Conservation (phyloP, 441 rosid genomes). For the Macaranga tanarius region DNA sequence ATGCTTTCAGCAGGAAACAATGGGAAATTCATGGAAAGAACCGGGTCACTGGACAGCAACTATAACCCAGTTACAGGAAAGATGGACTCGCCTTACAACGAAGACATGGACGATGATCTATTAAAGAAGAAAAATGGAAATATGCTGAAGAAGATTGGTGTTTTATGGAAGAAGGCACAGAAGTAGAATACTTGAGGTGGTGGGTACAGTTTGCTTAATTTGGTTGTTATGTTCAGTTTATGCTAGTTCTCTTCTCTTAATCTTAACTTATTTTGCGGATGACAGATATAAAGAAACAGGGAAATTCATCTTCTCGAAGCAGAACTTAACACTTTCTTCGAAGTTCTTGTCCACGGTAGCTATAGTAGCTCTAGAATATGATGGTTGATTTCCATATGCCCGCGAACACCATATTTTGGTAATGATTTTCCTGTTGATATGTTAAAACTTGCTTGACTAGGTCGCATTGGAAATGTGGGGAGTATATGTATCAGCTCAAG, state of each 20-base stretch:
- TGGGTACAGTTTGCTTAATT: background rate
- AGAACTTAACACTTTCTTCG: background rate
- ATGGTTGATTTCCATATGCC: background rate
- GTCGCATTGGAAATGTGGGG: background rate
- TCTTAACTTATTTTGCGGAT: background rate
- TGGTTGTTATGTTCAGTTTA: background rate
- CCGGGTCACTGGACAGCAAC: slow-evolving; percentile 49
- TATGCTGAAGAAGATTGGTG: slow-evolving; percentile 88
- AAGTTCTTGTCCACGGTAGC: too few relatives aligned
- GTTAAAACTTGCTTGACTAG: background rate
- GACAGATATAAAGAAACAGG: too few relatives aligned
- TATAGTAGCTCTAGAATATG: background rate
- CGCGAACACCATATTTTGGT: background rate
- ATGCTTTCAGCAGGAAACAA: slow-evolving; percentile 65
- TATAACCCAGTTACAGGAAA: slow-evolving; percentile 44
- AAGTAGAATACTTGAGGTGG: slow-evolving; percentile 24
- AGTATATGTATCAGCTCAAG: background rate
- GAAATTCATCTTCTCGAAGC: background rate
- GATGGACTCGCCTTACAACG: slow-evolving; percentile 47
- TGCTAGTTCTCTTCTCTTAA: background rate
- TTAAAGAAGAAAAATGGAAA: slow-evolving; percentile 85
- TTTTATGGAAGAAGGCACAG: slow-evolving; percentile 78
- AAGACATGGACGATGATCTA: slow-evolving; percentile 73
- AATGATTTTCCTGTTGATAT: background rate
- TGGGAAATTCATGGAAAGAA: slow-evolving; percentile 60